Evolutionary conservation across 257 asterid genomes (phyloP).

Genomic region (Solanum boliviense): DNA sequence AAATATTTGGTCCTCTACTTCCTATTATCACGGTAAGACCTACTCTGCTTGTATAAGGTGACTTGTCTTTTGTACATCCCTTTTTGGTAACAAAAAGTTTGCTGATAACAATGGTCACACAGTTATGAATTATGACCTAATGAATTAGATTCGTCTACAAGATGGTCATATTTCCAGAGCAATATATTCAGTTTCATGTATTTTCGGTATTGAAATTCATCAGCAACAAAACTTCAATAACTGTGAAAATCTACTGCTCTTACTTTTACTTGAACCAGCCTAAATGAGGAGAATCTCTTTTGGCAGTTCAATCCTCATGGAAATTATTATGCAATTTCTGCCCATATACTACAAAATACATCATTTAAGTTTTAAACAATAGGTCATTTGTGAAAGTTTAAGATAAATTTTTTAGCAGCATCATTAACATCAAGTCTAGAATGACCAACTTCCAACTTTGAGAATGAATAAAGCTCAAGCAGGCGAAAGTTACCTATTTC

Average conservation of each 20-base stretch:
- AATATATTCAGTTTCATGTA: neutral
- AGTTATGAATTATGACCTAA: neutral
- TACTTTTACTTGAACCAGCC: neutral
- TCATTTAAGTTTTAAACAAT: neutral
- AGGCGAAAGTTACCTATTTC: neutral
- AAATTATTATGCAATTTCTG: neutral
- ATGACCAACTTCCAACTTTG: neutral
- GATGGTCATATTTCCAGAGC: neutral
- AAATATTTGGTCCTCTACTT: conserved; percentile 87
- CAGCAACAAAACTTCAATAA: neutral
- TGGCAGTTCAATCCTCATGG: neutral
- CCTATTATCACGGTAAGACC: conserved; percentile 65
- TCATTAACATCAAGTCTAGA: neutral
- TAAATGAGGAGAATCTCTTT: neutral
- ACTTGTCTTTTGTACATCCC: neutral
- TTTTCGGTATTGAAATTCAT: neutral
- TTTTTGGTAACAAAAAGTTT: neutral
- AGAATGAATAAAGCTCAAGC: neutral
- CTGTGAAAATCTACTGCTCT: neutral
- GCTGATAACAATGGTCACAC: neutral
- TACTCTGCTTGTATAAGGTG: neutral
- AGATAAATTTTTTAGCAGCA: neutral
- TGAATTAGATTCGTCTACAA: neutral
- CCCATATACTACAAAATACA: neutral
- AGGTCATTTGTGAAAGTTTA: neutral